phyloP scores from a whole-genome alignment of 306 rosid species.

The Neltuma alba region DNA sequence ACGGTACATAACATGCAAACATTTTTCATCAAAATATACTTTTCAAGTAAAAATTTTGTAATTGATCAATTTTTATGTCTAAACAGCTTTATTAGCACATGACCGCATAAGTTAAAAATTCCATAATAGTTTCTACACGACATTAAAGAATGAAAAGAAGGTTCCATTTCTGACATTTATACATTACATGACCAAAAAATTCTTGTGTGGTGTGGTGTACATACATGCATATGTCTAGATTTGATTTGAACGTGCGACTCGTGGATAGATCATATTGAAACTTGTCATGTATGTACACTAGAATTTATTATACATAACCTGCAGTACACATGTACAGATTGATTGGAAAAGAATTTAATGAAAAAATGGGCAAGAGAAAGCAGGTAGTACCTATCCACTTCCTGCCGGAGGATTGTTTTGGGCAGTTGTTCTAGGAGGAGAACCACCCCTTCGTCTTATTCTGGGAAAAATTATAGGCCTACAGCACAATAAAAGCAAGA shows the following conservation, averaged over 20 bases:
- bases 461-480: constrained; percentile 67
- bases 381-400: constrained; percentile 29
- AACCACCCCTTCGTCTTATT: constrained; percentile 51
- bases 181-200: not conserved
- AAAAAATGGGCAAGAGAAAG: constrained; percentile 6
- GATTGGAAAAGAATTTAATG: constrained; percentile 25
- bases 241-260: not conserved
- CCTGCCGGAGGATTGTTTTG: constrained; percentile 29
- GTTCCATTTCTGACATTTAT: not conserved
- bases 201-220: not conserved
- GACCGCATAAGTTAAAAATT: not conserved
- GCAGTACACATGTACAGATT: constrained; percentile 34
- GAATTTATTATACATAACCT: constrained; percentile 7
- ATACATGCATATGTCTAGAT: not conserved
- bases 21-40: not conserved
- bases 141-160: not conserved
- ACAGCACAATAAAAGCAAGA: constrained; percentile 69
- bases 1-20: not conserved
- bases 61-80: not conserved
- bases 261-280: not conserved
- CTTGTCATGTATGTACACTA: not conserved
- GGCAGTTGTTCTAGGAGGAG: constrained; percentile 34
- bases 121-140: not conserved
- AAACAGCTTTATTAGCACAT: not conserved
- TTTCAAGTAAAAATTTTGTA: not conserved